Evolutionary conservation across 345 rosid genomes (phyloP), one percentile per base, ranked within the genome.

Genomic region (Salix purpurea): DNA sequence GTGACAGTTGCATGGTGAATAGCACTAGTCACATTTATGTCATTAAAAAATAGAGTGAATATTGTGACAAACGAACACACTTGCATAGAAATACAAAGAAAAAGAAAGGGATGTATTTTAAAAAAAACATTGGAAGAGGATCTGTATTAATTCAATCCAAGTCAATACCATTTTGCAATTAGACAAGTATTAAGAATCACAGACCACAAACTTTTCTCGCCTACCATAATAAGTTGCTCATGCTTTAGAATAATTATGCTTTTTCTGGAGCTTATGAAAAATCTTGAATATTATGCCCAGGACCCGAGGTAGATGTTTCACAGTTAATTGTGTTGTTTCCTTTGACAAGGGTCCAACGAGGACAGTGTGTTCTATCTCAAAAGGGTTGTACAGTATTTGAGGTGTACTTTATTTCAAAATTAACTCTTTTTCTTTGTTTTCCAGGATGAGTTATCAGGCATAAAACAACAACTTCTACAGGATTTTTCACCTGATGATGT

Each of bases 401-500:
- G 21, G 67, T 2, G 28, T 48, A 46, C 66, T 39, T 5, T 58
- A 1, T 61, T n/a, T 39, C 39, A 12, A 30, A 12, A 14, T 36
- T 24, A 21, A 62, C 56, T 61, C 69, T 74, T 80, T 69, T 40
- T n/a, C 70, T 74, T 80, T 73, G 32, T 86, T 50, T 21, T 70
- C 72, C 82, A 95, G 99, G 97, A 89, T 79, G 97, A 90, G 79
- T 71, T 88, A 75, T 83, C 82, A 39, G 81, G 75, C 75, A 83
- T 91, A 74, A 90, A 88, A 84, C 75, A 80, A 66, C 93, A 88
- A 85, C 84, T 92, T 76, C 77, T 82, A 65, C 79, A 89, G 79
- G 93, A 85, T 7, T 95, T 92, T 89, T 88, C 89, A 60, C 90
- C 88, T 68, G 97, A 92, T 76, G 97, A 92, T 85, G 85, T 87